These are phyloP conservation scores for Debaryomyces maramus DNA, from an alignment of 805 yeast species.

Conservation along the genomic window DNA sequence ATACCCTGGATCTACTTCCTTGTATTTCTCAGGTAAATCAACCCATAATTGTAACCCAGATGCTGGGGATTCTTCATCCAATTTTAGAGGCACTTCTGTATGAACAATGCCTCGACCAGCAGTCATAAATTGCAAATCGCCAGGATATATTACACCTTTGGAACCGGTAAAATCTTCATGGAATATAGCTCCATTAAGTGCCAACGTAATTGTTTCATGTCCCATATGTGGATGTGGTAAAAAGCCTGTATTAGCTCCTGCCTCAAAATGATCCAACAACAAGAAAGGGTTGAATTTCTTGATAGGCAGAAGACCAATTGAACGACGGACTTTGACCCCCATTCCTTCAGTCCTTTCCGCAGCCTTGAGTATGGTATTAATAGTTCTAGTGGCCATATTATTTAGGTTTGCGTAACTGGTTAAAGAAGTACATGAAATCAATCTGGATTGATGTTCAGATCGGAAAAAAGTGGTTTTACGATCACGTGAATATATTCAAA, in stretches of 20 bases:
- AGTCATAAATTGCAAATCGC: slow-evolving; percentile 92
- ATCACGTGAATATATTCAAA: too few relatives aligned
- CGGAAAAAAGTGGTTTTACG: too few relatives aligned
- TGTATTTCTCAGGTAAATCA: slow-evolving; percentile 66
- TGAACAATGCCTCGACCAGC: slow-evolving; percentile 88
- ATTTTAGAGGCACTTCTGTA: slow-evolving; percentile 77
- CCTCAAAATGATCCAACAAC: slow-evolving; percentile 76
- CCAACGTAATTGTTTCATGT: slow-evolving; percentile 38
- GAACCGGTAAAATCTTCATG: slow-evolving; percentile 78
- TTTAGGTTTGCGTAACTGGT: too few relatives aligned
- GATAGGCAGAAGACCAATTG: slow-evolving; percentile 67
- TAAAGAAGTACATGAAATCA: too few relatives aligned
- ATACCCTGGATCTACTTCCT: slow-evolving; percentile 69
- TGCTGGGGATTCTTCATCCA: slow-evolving; percentile 47
- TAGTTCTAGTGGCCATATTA: slow-evolving; percentile 28
- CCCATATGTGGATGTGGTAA: slow-evolving; percentile 44
- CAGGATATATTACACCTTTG: slow-evolving; percentile 72
- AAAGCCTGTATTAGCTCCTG: slow-evolving; percentile 62
- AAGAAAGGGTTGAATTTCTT: slow-evolving; percentile 81
- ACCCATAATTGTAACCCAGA: slow-evolving; percentile 88
- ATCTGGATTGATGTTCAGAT: too few relatives aligned
- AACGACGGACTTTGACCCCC: slow-evolving; percentile 83
- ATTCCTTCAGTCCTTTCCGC: slow-evolving; percentile 79
- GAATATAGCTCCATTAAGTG: slow-evolving; percentile 37
- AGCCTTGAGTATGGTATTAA: slow-evolving; percentile 43